Evolutionary conservation across 441 rosid species (phyloP).

Genomic region (Croton setiger): DNA sequence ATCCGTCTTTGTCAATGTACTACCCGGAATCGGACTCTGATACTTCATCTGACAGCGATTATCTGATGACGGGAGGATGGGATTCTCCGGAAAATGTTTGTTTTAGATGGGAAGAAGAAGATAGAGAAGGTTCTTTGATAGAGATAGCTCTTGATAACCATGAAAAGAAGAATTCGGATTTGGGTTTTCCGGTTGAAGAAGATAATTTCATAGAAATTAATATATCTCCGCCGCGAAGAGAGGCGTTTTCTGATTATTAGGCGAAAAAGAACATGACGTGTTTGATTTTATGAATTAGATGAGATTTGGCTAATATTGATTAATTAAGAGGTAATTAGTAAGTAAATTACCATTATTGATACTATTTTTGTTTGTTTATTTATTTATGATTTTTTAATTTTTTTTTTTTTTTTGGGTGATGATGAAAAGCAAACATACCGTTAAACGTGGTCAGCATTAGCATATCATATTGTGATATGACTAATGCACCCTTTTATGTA

Average conservation of each 20-base stretch:
- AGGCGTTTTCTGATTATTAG: slow-evolving; percentile 7
- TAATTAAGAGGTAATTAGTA: not conserved
- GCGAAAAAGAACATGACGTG: not conserved
- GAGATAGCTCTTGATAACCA: slow-evolving; percentile 49
- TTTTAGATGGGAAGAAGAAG: slow-evolving; percentile 45
- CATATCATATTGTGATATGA: not conserved
- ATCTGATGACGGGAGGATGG: slow-evolving; percentile 32
- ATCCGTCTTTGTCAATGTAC: slow-evolving; percentile 43
- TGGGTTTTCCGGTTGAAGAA: slow-evolving; percentile 56
- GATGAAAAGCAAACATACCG: not conserved
- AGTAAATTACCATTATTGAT: not conserved
- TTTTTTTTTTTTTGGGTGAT: not conserved
- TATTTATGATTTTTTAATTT: no score
- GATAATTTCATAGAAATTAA: slow-evolving; percentile 74
- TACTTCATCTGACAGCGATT: slow-evolving; percentile 40
- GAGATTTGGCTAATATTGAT: not conserved
- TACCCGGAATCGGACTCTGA: slow-evolving; percentile 65
- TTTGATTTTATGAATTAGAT: not conserved
- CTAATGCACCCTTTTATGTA: not conserved
- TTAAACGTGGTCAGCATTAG: not conserved
- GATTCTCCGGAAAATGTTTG: slow-evolving; percentile 29
- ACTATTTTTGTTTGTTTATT: no score
- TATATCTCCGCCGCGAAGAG: slow-evolving; percentile 29
- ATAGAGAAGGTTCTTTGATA: slow-evolving; percentile 46
- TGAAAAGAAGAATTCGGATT: slow-evolving; percentile 1